Conservation (phyloP, 345 rosid genomes). For the Gossypium australe region DNA sequence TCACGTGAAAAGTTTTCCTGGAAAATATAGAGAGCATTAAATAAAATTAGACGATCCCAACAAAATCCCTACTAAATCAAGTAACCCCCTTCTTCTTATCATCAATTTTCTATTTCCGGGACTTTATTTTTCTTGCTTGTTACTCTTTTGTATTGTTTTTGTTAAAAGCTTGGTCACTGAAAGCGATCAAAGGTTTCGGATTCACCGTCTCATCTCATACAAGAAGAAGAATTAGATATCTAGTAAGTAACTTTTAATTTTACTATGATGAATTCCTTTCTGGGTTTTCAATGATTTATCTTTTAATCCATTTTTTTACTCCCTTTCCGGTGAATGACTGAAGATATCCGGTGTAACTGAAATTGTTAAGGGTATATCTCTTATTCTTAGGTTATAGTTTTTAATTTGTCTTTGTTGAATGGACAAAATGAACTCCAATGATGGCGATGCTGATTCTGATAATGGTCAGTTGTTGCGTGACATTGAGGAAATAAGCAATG, state of each 20-base stretch:
- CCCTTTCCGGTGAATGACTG: neutral
- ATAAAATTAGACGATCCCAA: neutral
- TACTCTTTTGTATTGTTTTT: neutral
- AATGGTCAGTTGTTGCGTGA: slow-evolving; percentile 60
- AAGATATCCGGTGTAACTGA: slow-evolving; percentile 8
- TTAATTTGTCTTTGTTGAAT: neutral
- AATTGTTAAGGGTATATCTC: slow-evolving; percentile 1
- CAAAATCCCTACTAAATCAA: neutral
- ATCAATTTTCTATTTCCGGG: neutral
- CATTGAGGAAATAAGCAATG: slow-evolving; percentile 71
- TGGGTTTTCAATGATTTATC: slow-evolving; percentile 3
- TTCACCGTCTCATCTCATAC: neutral
- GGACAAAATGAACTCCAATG: slow-evolving; percentile 38
- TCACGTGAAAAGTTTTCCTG: slow-evolving; percentile 17
- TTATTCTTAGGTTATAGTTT: neutral
- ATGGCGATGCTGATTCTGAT: slow-evolving; percentile 27
- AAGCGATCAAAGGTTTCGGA: neutral
- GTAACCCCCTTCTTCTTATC: neutral
- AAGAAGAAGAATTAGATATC: neutral
- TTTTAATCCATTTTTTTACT: neutral
- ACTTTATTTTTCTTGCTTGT: neutral
- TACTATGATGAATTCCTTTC: neutral
- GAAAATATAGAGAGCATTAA: slow-evolving; percentile 3
- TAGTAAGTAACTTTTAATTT: neutral
- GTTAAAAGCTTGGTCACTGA: neutral